Conservation (phyloP, 306 rosid species). For the Betula pendula region DNA sequence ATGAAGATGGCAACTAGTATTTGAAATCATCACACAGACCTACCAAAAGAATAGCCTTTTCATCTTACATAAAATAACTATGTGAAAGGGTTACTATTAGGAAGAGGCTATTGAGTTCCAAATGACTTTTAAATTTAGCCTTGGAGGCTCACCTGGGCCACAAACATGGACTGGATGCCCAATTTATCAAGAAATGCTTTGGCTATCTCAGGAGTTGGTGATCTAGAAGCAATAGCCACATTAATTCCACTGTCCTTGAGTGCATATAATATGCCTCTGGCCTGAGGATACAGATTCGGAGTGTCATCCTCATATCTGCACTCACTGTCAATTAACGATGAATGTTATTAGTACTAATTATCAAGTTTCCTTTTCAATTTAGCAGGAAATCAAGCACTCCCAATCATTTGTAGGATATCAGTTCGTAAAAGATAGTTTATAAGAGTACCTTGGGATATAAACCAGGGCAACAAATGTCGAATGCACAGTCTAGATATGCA, state of each 20-base stretch:
- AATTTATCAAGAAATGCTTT: conserved; percentile 27
- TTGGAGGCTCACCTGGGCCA: conserved; percentile 26
- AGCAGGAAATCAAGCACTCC: not conserved
- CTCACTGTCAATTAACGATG: conserved; percentile 21
- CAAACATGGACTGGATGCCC: conserved; percentile 27
- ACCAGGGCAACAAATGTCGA: not conserved
- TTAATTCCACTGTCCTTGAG: conserved; percentile 35
- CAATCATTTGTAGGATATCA: not conserved
- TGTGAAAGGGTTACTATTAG: not conserved
- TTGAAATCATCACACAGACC: too few relatives aligned
- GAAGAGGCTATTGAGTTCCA: not conserved
- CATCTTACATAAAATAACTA: too few relatives aligned
- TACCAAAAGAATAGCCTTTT: too few relatives aligned
- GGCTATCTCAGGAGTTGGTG: conserved; percentile 26
- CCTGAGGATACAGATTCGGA: conserved; percentile 29
- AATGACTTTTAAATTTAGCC: too few relatives aligned
- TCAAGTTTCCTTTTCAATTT: not conserved
- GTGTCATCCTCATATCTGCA: conserved; percentile 17
- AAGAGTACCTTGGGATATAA: not conserved
- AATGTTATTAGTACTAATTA: not conserved
- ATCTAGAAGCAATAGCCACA: conserved; percentile 34
- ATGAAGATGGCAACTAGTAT: too few relatives aligned
- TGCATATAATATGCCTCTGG: conserved; percentile 30
- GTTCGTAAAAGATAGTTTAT: not conserved
- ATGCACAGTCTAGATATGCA: not conserved